Evolutionary conservation across 73 alveolate genomes (phyloP).

Genomic region (Paramecium octaurelia): DNA sequence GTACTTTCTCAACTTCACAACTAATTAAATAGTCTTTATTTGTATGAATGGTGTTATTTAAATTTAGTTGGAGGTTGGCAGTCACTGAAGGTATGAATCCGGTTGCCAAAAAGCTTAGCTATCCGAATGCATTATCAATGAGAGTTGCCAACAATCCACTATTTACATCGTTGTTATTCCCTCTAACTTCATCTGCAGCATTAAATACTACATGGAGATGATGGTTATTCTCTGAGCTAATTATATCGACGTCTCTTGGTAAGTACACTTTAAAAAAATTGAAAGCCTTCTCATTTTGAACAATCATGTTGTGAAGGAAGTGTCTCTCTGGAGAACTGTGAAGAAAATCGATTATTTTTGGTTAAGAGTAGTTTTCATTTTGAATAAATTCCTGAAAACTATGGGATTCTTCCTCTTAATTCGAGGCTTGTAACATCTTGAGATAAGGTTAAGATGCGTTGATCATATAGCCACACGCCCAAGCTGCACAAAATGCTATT

Average conservation of each 20-base stretch:
- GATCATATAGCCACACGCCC: neutral
- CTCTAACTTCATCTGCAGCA: constrained; percentile 41
- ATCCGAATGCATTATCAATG: constrained; percentile 51
- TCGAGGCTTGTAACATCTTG: neutral
- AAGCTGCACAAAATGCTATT: neutral
- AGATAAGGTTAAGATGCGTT: neutral
- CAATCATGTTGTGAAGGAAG: constrained; percentile 18
- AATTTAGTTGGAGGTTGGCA: constrained; percentile 45
- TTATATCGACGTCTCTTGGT: neutral
- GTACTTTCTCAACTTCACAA: constrained; percentile 29
- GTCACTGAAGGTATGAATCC: constrained; percentile 55
- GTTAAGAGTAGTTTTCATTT: neutral
- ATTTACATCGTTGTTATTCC: constrained; percentile 49
- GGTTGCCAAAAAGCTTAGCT: constrained; percentile 34
- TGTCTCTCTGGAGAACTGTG: neutral
- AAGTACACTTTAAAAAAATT: constrained; percentile 6
- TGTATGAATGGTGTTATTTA: constrained; percentile 25
- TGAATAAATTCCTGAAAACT: constrained; percentile 6
- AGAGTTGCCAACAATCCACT: constrained; percentile 56
- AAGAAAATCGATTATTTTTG: constrained; percentile 5
- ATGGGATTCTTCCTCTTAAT: neutral
- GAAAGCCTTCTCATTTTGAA: neutral
- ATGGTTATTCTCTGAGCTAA: neutral
- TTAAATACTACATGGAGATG: constrained; percentile 30
- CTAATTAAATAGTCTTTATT: constrained; percentile 49